These are phyloP conservation scores for Saprolegnia parasitica DNA, from an alignment of 352 stramenopile species.

Conservation along the genomic window DNA sequence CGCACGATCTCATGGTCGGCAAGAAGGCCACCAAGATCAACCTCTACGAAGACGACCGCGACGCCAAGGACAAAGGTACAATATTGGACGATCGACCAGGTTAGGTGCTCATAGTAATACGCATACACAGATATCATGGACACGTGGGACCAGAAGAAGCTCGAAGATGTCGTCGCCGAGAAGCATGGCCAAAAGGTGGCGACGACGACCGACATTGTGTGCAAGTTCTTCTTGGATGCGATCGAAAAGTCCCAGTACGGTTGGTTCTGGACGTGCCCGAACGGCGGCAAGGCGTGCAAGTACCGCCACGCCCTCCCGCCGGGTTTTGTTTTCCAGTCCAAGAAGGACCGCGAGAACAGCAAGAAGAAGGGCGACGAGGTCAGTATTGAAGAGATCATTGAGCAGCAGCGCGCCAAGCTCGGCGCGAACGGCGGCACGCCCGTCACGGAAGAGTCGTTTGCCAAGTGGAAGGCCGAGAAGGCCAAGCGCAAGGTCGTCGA, in stretches of 20 bases:
- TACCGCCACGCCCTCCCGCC: constrained; percentile 83
- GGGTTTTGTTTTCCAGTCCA: constrained; percentile 86
- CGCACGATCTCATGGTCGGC: constrained; percentile 82
- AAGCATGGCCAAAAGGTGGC: constrained; percentile 79
- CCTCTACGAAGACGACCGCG: constrained; percentile 79
- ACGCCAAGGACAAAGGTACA: constrained; percentile 51
- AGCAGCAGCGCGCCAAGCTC: constrained; percentile 84
- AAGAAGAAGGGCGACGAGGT: constrained; percentile 84
- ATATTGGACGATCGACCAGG: neutral
- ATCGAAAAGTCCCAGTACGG: constrained; percentile 88
- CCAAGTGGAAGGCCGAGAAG: constrained; percentile 88
- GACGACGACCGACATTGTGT: constrained; percentile 85
- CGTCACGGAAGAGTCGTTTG: constrained; percentile 83
- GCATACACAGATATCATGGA: constrained; percentile 63
- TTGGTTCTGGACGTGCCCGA: constrained; percentile 89
- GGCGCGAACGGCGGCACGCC: constrained; percentile 78
- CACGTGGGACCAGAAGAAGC: constrained; percentile 82
- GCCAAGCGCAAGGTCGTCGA: constrained; percentile 62
- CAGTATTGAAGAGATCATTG: constrained; percentile 88
- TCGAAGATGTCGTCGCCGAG: constrained; percentile 81
- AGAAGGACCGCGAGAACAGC: constrained; percentile 75
- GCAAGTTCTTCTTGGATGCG: constrained; percentile 86
- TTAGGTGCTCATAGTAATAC: neutral
- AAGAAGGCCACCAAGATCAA: constrained; percentile 88
- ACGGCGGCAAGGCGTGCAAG: constrained; percentile 72